Conservation (phyloP, 1,284 basidiomycete genomes). For the Pyrrhoderma noxium region DNA sequence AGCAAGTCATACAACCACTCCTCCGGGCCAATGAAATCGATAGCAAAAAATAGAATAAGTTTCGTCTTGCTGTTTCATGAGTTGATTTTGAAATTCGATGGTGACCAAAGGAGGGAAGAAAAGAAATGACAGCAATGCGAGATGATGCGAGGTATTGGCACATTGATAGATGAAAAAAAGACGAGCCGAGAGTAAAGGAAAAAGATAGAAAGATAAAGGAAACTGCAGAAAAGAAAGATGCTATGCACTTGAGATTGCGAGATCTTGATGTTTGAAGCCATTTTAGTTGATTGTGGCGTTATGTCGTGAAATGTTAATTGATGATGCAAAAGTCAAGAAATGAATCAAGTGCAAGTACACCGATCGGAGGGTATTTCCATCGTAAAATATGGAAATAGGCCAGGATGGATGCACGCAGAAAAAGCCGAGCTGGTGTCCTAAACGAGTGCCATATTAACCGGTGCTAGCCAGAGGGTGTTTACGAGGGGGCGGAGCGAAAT, state of each 20-base stretch:
- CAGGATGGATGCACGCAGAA: background rate
- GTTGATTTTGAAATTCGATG: conserved; percentile 3
- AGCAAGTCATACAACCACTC: conserved; percentile 4
- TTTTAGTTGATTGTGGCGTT: conserved; percentile 3
- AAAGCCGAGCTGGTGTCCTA: conserved; percentile 17
- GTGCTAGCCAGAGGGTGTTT: conserved; percentile 1
- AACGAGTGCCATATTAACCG: conserved; percentile 14
- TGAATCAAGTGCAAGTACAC: conserved; percentile 13
- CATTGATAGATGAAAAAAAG: conserved; percentile 11
- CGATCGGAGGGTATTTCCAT: background rate
- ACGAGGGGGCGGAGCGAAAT: background rate
- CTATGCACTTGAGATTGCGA: conserved; percentile 14
- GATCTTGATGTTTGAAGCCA: background rate
- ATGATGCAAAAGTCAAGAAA: conserved; percentile 10
- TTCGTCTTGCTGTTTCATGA: background rate
- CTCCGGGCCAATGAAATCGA: conserved; percentile 4
- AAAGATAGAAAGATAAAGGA: too few species aligned
- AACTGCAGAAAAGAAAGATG: conserved; percentile 8
- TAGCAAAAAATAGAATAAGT: background rate
- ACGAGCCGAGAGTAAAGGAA: conserved; percentile 1
- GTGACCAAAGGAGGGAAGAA: conserved; percentile 2
- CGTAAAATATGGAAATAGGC: background rate
- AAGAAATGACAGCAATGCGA: conserved; percentile 16
- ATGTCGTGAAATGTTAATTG: conserved; percentile 11
- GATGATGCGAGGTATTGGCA: conserved; percentile 11